Evolutionary conservation across 768 basidiomycete genomes (phyloP).

Genomic region (Mycena epipterygia): DNA sequence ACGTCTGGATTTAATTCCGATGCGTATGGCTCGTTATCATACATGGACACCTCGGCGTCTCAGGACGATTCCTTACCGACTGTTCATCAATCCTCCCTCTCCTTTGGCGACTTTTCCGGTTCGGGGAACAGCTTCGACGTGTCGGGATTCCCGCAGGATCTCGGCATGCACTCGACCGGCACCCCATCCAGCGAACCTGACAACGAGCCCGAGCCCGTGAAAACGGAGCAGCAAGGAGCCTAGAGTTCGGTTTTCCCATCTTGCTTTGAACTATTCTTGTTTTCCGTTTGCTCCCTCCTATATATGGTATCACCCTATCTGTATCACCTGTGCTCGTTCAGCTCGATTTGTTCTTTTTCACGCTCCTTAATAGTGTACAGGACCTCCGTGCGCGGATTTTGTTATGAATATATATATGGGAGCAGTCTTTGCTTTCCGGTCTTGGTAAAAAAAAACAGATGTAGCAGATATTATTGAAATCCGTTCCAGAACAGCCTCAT

Average conservation of each 20-base stretch:
- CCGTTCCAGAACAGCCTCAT: slow-evolving; percentile 29
- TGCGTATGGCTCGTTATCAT: slow-evolving; percentile 77
- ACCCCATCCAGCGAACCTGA: slow-evolving; percentile 72
- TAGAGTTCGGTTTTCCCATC: slow-evolving; percentile 41
- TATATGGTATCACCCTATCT: slow-evolving; percentile 33
- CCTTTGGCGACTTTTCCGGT: slow-evolving; percentile 78
- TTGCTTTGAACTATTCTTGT: slow-evolving; percentile 37
- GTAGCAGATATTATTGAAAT: slow-evolving; percentile 35
- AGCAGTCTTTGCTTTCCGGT: not conserved
- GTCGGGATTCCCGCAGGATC: slow-evolving; percentile 74
- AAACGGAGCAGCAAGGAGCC: slow-evolving; percentile 65
- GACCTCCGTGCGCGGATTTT: slow-evolving; percentile 36
- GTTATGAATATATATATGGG: slow-evolving; percentile 34
- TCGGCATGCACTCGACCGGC: slow-evolving; percentile 68
- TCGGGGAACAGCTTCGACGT: slow-evolving; percentile 80
- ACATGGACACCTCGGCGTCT: slow-evolving; percentile 78
- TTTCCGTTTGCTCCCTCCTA: slow-evolving; percentile 22
- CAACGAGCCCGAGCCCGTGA: slow-evolving; percentile 73
- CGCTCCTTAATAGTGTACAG: slow-evolving; percentile 58
- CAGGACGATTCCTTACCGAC: slow-evolving; percentile 74
- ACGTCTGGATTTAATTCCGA: slow-evolving; percentile 75
- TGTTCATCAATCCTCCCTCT: slow-evolving; percentile 73
- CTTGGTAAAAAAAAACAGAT: slow-evolving; percentile 7
- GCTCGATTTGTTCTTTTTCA: slow-evolving; percentile 36
- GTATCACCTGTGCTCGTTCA: slow-evolving; percentile 41